Evolutionary conservation across 176 grass and related monocot species (phyloP), one percentile per base, ranked within the genome.

Genomic region (Paspalum vaginatum): DNA sequence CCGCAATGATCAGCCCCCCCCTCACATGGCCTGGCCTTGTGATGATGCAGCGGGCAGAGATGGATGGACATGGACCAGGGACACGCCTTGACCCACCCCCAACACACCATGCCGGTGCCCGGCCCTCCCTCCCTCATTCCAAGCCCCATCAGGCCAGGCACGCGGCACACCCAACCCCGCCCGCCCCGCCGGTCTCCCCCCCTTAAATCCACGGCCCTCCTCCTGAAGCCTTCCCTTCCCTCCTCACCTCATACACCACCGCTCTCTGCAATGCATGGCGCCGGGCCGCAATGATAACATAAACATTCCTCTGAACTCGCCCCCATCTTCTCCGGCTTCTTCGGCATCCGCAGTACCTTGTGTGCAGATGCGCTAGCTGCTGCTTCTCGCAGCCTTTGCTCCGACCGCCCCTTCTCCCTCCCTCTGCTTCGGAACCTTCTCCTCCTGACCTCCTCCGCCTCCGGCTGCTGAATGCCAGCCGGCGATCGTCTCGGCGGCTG

Each of bases 41-140:
- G 78, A 82, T 44, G 77, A 72, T 14, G 79, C 48, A 47, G 71
- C 71, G 63, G 62, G 79, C 50, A 70, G 44, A 11, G 39, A n/a
- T 16, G 26, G 25, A 61, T 43, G 25, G 1, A 2, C 47, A 74
- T 32, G 76, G 85, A 79, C 83, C 90, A 89, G 78, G 20, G 84
- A 88, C 91, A 89, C 80, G 76, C 10, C 91, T 84, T 88, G 81
- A 85, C 87, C 82, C 82, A 85, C 83, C 25, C 82, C 82, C 77
- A 54, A 39, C 87, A 68, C 83, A 54, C 40, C 85, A 11, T 65
- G 70, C 70, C 76, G 69, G 61, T 43, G 24, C 61, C 12, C 6
- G 17, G 11, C 56, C 13, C 45, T 5, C 16, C n/a, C 18, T 25
- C 49, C 2, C 76, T 60, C 46, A 63, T 77, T 82, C 21, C 22